Evolutionary conservation across 1,284 basidiomycete genomes (phyloP).

Genomic region (Grifola frondosa): DNA sequence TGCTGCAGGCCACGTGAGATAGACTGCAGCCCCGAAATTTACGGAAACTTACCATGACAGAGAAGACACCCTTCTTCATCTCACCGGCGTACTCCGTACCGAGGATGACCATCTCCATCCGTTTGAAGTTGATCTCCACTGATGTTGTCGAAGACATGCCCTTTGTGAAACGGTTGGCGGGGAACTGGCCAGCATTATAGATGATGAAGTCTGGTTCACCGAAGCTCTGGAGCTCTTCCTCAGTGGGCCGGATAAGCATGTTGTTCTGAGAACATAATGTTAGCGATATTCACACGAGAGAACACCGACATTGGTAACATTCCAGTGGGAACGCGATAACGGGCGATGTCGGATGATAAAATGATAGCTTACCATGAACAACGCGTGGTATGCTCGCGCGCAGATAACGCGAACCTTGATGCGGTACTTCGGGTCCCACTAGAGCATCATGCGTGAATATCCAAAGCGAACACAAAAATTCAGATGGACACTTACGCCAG

Average conservation of each 20-base stretch:
- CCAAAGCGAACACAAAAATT: conserved; percentile 3
- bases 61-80: conserved; percentile 99
- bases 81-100: conserved; percentile 99
- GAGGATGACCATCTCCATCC: conserved; percentile 99
- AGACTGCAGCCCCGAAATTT: too few species aligned
- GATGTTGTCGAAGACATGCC: conserved; percentile 99
- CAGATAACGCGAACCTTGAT: conserved; percentile 99
- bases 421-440: conserved; percentile 99
- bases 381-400: conserved; percentile 96
- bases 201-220: conserved; percentile 99
- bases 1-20: conserved; percentile 68
- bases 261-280: conserved; percentile 66
- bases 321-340: conserved; percentile 7
- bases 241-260: conserved; percentile 98
- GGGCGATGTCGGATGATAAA: conserved; percentile 8
- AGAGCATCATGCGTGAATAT: conserved; percentile 6
- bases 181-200: conserved; percentile 99
- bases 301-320: conserved; percentile 4
- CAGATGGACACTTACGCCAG: conserved; percentile 60
- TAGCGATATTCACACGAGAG: conserved; percentile 16
- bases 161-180: conserved; percentile 99
- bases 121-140: conserved; percentile 99
- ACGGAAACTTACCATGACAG: conserved; percentile 93
- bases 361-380: conserved; percentile 87
- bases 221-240: conserved; percentile 92